These are phyloP conservation scores for Aspergillus glaucus DNA, from an alignment of 2,329 filamentous ascomycete genomes.

Conservation along the genomic window DNA sequence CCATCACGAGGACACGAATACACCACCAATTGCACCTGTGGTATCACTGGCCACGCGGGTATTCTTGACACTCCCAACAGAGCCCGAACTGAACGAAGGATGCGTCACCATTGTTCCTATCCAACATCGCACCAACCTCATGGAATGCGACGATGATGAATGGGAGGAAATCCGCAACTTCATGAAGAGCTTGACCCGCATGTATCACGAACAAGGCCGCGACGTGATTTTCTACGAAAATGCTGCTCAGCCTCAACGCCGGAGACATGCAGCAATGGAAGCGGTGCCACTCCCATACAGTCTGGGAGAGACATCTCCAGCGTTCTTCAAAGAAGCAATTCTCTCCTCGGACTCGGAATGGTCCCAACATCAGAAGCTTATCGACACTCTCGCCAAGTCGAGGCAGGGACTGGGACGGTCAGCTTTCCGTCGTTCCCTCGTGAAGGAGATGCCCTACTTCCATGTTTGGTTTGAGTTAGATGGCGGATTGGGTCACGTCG, in stretches of 20 bases:
- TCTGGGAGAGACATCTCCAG: constrained; percentile 83
- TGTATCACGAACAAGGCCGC: constrained; percentile 89
- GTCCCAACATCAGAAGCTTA: constrained; percentile 90
- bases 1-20: constrained; percentile 76
- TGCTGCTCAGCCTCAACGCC: constrained; percentile 71
- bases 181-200: constrained; percentile 89
- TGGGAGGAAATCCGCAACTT: constrained; percentile 99
- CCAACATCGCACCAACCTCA: constrained; percentile 76
- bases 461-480: constrained; percentile 94
- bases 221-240: constrained; percentile 98
- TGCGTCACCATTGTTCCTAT: constrained; percentile 85
- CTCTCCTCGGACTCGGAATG: constrained; percentile 84
- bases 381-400: constrained; percentile 65
- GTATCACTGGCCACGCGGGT: constrained; percentile 79
- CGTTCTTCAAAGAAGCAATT: constrained; percentile 94
- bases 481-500: constrained; percentile 84
- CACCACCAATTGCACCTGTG: constrained; percentile 75
- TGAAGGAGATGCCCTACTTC: constrained; percentile 97
- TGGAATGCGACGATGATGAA: constrained; percentile 98
- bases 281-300: constrained; percentile 84
- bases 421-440: constrained; percentile 75
- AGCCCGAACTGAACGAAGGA: constrained; percentile 77
- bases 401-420: constrained; percentile 63
- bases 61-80: constrained; percentile 81
- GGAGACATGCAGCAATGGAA: constrained; percentile 76